Evolutionary conservation across 2,329 filamentous ascomycete species (phyloP).

Genomic region (Aspergillus sp.): DNA sequence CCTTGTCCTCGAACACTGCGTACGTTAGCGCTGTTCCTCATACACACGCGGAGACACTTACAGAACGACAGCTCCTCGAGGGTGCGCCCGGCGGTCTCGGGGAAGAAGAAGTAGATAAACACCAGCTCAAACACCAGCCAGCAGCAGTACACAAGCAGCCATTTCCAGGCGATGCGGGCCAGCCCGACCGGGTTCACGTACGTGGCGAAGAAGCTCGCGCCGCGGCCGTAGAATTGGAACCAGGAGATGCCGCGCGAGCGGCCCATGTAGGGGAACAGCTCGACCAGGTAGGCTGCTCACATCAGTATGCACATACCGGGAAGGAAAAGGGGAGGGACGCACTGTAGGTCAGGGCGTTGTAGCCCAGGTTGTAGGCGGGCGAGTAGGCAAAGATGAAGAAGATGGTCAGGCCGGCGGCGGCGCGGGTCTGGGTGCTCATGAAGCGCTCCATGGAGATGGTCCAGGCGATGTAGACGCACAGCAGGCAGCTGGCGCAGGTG

Average conservation of each 20-base stretch:
- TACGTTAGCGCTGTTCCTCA: constrained; percentile 12
- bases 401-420: constrained; percentile 43
- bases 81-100: constrained; percentile 42
- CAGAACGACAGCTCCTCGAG: constrained; percentile 49
- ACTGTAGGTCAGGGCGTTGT: constrained; percentile 59
- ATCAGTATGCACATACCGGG: neutral
- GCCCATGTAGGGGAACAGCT: constrained; percentile 59
- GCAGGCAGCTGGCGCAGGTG: constrained; percentile 51
- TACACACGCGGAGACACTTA: constrained; percentile 22
- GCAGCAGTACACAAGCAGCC: constrained; percentile 44
- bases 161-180: constrained; percentile 45
- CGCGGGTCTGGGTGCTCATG: constrained; percentile 33
- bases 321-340: neutral
- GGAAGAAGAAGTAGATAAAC: constrained; percentile 48
- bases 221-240: constrained; percentile 55
- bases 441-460: constrained; percentile 49
- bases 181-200: constrained; percentile 50
- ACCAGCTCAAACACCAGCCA: constrained; percentile 43
- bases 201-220: constrained; percentile 51
- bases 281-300: constrained; percentile 49
- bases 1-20: constrained; percentile 39
- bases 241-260: constrained; percentile 60
- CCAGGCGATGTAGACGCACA: constrained; percentile 56
- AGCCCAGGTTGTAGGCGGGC: constrained; percentile 63
- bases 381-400: constrained; percentile 63